Evolutionary conservation across 257 asterid genomes (phyloP), one percentile per base, ranked within the genome.

Genomic region (Cordia subcordata): DNA sequence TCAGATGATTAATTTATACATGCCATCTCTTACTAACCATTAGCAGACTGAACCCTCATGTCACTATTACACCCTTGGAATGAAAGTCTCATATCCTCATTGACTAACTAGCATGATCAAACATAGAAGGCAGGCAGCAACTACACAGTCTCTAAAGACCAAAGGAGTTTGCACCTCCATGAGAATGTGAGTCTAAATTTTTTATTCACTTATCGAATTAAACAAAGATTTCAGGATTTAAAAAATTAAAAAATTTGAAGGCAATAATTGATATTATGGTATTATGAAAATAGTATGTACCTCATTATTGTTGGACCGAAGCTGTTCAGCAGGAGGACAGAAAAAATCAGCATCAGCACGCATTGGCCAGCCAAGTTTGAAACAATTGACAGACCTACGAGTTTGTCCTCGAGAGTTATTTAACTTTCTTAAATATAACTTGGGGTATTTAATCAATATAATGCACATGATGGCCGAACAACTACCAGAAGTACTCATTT

Each of bases 341-440:
- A 92, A 92, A 82, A 92, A 92, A 86, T 92, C 99, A 67, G 97
- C 88, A 81, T 82, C 95, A 64, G 72, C 85, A 68, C 99, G 97
- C 99, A 92, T 92, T 17, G 99, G 99, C 99, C 99, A 92, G 59
- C 97, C 95, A 49, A 92, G 73, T 75, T 75, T 83, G 77, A 92
- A 92, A 68, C 99, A 92, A 69, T 82, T 71, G 37, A 72, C 85
- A 13, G 97, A 92, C 99, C 99, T 92, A 68, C 86, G 82, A 56
- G 57, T 51, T 42, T 70, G 68, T 69, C 64, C 61, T 60, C 38
- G 49, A 44, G 14, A 12, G 32, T 19, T 61, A 46, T 15, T 33
- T 74, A 55, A 64, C 73, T 71, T 64, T 59, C 68, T 66, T 10
- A 27, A 19, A 18, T 22, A 52, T 13, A 57, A 21, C 22, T 0